A percentile compares a stretch with the other conserved stretches of the same genome.
phyloP scores from a whole-genome alignment of 768 basidiomycete species.

The Tylopilus rubrobrunneus region DNA sequence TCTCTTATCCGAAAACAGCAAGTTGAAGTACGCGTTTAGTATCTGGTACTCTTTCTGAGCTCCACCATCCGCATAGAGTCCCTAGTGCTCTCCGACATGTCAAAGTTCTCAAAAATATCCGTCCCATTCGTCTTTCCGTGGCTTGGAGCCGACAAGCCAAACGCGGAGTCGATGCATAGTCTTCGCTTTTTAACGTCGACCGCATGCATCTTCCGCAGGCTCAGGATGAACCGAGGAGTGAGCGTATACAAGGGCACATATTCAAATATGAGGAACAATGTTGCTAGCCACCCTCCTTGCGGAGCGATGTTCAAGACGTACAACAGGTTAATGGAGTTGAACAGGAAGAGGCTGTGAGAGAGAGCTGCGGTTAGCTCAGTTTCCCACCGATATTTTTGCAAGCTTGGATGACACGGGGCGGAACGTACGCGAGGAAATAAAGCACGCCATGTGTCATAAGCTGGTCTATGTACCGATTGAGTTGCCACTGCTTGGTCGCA shows the following conservation, averaged over 20 bases:
- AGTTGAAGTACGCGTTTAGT: no score
- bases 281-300: background rate
- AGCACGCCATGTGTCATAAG: background rate
- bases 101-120: no score
- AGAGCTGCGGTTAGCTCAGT: background rate
- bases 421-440: conserved; percentile 1
- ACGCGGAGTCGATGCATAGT: background rate
- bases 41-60: no score
- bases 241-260: background rate
- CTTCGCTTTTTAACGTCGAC: background rate
- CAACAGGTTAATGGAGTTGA: background rate
- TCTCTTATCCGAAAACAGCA: no score
- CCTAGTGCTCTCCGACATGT: no score
- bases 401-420: background rate
- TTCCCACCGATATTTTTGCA: no score
- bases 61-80: no score
- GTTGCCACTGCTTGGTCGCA: background rate
- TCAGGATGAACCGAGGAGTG: background rate
- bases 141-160: background rate
- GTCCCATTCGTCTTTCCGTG: no score
- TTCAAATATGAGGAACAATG: background rate
- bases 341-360: background rate
- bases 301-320: background rate
- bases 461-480: background rate
- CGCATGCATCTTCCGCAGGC: background rate